phyloP scores from a whole-genome alignment of 106 monocot species.

The Acanthochlamys bracteata region DNA sequence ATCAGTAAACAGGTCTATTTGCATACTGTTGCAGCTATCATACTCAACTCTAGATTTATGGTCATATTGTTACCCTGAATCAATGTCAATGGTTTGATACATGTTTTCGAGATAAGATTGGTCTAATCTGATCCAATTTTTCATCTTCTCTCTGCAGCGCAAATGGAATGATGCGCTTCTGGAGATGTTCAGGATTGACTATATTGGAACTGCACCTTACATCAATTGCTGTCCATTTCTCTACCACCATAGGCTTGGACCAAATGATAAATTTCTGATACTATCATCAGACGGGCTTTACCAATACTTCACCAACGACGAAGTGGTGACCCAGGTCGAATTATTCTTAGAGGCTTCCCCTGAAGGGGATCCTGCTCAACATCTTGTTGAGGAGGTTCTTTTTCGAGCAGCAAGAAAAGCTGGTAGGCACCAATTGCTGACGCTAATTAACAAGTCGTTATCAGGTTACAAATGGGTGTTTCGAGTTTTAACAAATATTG shows the following conservation, averaged over 20 bases:
- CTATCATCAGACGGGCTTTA: constrained; percentile 81
- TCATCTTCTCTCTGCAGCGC: constrained; percentile 30
- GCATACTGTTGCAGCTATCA: too few relatives aligned
- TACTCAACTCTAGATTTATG: too few relatives aligned
- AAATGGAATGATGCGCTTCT: constrained; percentile 75
- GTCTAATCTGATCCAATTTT: background rate
- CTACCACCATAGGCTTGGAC: constrained; percentile 36
- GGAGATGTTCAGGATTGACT: constrained; percentile 61
- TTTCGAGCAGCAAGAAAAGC: constrained; percentile 48
- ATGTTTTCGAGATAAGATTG: too few relatives aligned
- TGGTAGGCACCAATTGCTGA: constrained; percentile 20
- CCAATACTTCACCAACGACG: constrained; percentile 77
- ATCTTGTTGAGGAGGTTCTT: constrained; percentile 60
- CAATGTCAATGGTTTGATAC: too few relatives aligned
- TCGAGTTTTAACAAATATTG: background rate
- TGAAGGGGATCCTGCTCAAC: constrained; percentile 66
- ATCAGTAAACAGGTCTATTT: too few relatives aligned
- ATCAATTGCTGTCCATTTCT: constrained; percentile 56
- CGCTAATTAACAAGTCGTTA: background rate
- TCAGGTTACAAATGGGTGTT: background rate
- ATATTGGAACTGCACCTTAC: constrained; percentile 57
- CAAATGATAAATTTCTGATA: constrained; percentile 50
- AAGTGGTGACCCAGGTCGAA: constrained; percentile 54
- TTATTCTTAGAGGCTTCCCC: constrained; percentile 35
- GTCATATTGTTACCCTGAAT: too few relatives aligned